Evolutionary conservation across 192 early-diverging fungal species (phyloP).

Genomic region (Coemansia sp.): DNA sequence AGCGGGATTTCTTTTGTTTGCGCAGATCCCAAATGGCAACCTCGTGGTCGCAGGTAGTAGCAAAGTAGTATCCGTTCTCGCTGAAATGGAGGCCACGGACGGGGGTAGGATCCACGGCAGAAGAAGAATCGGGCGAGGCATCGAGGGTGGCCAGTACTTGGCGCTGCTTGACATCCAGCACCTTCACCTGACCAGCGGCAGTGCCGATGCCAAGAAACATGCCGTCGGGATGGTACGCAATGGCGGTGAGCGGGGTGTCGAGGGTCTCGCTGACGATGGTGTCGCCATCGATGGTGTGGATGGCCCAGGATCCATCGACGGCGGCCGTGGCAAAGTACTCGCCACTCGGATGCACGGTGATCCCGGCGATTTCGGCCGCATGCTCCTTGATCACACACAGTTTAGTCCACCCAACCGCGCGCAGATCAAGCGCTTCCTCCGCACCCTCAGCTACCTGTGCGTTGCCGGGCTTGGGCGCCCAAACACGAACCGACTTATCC

Average conservation of each 20-base stretch:
- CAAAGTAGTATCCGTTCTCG: conserved; percentile 94
- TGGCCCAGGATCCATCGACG: conserved; percentile 76
- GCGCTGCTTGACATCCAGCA: conserved; percentile 80
- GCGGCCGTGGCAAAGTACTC: conserved; percentile 78
- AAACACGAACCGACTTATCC: conserved; percentile 82
- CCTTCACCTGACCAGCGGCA: conserved; percentile 65
- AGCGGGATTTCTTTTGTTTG: conserved; percentile 65
- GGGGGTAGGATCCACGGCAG: not conserved
- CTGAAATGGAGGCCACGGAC: conserved; percentile 80
- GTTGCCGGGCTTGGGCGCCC: conserved; percentile 59
- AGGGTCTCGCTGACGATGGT: conserved; percentile 20
- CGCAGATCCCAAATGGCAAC: conserved; percentile 94
- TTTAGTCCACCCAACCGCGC: conserved; percentile 42
- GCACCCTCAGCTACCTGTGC: conserved; percentile 19
- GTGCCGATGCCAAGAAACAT: conserved; percentile 81
- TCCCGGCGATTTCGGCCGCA: conserved; percentile 65
- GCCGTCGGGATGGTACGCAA: conserved; percentile 92
- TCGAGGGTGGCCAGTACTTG: conserved; percentile 58
- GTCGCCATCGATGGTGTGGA: conserved; percentile 66
- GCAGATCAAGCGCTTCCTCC: conserved; percentile 5
- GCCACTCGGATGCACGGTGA: conserved; percentile 81
- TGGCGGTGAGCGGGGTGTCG: conserved; percentile 28
- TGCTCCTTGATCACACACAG: conserved; percentile 64
- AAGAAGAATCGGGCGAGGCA: not conserved
- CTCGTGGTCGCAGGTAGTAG: conserved; percentile 68